phyloP scores from a whole-genome alignment of 2,329 filamentous ascomycete genomes.

The Phialophora expanda region DNA sequence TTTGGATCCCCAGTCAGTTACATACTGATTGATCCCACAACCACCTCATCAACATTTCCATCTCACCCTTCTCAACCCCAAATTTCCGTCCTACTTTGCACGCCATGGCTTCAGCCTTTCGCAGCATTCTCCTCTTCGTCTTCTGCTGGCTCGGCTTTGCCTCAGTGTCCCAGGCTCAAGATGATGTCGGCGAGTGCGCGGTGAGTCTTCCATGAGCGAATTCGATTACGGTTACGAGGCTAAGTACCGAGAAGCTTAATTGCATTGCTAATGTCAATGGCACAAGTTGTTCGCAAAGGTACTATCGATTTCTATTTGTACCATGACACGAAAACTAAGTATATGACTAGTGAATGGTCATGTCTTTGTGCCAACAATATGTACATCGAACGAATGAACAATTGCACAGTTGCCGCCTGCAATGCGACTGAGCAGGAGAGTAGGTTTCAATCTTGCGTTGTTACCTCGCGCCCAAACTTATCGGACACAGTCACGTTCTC shows the following conservation, averaged over 20 bases:
- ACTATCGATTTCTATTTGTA: neutral
- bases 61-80: neutral
- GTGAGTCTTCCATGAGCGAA: slow-evolving; percentile 19
- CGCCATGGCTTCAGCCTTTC: slow-evolving; percentile 2
- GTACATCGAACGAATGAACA: slow-evolving; percentile 36
- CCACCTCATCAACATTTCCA: neutral
- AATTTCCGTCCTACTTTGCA: neutral
- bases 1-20: neutral
- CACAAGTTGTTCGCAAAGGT: slow-evolving; percentile 35
- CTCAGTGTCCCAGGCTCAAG: slow-evolving; percentile 20
- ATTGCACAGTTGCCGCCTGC: slow-evolving; percentile 33
- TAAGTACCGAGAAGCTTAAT: slow-evolving; percentile 24
- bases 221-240: neutral
- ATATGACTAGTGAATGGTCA: slow-evolving; percentile 32
- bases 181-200: slow-evolving; percentile 35
- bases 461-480: slow-evolving; percentile 10
- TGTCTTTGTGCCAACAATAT: slow-evolving; percentile 37
- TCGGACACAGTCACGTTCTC: slow-evolving; percentile 30
- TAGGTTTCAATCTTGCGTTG: slow-evolving; percentile 11
- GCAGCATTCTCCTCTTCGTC: neutral
- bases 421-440: slow-evolving; percentile 36
- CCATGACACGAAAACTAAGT: slow-evolving; percentile 9
- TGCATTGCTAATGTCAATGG: slow-evolving; percentile 37
- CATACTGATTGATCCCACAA: neutral
- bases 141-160: slow-evolving; percentile 7